Evolutionary conservation across 495 filamentous ascomycete species (phyloP).

Genomic region (Haplographium delicatum): DNA sequence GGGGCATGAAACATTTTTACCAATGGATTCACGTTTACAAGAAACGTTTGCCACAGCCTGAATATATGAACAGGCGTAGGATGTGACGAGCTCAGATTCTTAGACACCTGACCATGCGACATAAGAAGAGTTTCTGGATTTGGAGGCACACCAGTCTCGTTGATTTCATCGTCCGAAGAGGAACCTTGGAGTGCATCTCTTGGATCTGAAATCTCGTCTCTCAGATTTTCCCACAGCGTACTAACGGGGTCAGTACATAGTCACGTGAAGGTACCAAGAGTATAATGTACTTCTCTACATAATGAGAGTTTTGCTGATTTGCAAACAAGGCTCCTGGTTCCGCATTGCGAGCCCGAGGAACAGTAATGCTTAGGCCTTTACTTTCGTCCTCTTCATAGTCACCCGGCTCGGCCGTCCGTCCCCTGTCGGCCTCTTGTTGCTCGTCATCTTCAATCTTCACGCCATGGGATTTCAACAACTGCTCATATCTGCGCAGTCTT

Average conservation of each 20-base stretch:
- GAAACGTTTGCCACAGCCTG: constrained; percentile 63
- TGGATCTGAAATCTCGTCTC: constrained; percentile 21
- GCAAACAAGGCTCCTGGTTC: constrained; percentile 15
- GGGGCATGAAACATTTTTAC: constrained; percentile 68
- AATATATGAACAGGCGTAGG: constrained; percentile 65
- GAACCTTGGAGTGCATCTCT: constrained; percentile 40
- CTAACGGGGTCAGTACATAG: constrained; percentile 8
- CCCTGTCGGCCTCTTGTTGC: constrained; percentile 30
- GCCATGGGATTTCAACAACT: constrained; percentile 45
- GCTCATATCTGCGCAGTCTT: constrained; percentile 50
- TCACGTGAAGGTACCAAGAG: not conserved
- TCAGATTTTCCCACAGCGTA: constrained; percentile 24
- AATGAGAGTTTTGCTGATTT: constrained; percentile 20
- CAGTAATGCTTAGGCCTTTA: constrained; percentile 39
- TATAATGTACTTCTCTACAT: constrained; percentile 23
- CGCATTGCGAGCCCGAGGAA: constrained; percentile 27
- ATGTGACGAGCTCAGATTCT: constrained; percentile 51
- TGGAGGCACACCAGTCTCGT: constrained; percentile 36
- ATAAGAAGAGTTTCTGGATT: constrained; percentile 17
- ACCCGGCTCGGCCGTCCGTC: not conserved
- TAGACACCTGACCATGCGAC: not conserved
- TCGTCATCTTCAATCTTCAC: constrained; percentile 26
- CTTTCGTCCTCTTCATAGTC: constrained; percentile 27
- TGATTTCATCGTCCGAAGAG: constrained; percentile 56
- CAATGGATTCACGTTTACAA: constrained; percentile 63